Base-by-base conservation (phyloP, 2,329 filamentous ascomycete genomes). In the Ophiognomonia clavigignenti-juglandacearum region DNA sequence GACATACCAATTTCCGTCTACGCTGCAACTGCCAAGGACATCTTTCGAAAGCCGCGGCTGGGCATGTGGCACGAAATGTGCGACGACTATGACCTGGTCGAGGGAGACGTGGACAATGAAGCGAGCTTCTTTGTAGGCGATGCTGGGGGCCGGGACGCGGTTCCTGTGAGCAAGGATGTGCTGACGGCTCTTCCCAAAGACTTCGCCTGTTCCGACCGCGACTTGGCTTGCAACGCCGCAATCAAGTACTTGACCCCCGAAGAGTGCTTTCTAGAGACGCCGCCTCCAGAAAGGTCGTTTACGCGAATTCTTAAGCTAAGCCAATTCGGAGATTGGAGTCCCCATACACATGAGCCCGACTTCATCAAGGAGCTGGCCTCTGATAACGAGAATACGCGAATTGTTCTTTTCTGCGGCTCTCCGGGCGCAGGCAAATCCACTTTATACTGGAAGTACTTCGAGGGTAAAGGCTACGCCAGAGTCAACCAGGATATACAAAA, bases 401-500 rank as follows among this genome's bases (percentile, higher is more conserved):
- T 97, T 13, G 79, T 97, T 20, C 66, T 97, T 7, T 88, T 95
- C 62, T 92, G 88, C 59, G 93, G 93, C 1, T 88, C 87, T 39
- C 93, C 93, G 0, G 91, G 88, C 1, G 82, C 89, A 3, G 93
- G 93, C 16, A 97, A 98, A 66, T 95, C 88, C 32, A 92, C 89
- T 0, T 96, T 93, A 59, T 96, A 85, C 67, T 88, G 85, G 81
- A 82, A 77, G 52, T 71, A 86, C 54, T 70, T 97, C 29, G 75
- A 90, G 61, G 86, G 86, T 20, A 67, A 93, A 23, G 86, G 83
- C 4, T 97, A 95, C 62, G 78, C 82, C 61, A 80, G 93, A 39
- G 80, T 96, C 24, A 98, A 97, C 58, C 93, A 97, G 68, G 93
- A 97, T 64, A 79, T 76, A 2, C 73, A 96, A 39, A 96, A 95